Evolutionary conservation across 2,329 filamentous ascomycete genomes (phyloP).

Genomic region (Aspergillus sp.): DNA sequence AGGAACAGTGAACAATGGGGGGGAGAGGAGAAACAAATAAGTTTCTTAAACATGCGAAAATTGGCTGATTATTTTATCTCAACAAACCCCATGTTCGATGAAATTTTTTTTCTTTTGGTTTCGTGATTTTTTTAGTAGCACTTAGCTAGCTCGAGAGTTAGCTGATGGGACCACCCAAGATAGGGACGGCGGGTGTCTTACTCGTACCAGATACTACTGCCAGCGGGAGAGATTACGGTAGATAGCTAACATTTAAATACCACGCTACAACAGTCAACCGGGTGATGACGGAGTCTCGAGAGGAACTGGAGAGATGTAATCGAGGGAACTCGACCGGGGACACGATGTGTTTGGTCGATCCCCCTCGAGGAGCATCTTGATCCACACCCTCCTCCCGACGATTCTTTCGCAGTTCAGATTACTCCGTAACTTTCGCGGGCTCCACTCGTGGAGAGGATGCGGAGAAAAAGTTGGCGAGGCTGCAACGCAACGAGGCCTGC

Average conservation of each 20-base stretch:
- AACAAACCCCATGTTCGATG: background rate
- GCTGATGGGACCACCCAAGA: background rate
- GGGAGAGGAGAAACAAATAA: background rate
- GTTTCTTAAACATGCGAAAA: background rate
- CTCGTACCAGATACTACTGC: background rate
- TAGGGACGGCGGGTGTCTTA: background rate
- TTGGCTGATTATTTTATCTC: background rate
- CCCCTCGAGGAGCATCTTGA: background rate
- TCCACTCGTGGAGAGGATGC: background rate
- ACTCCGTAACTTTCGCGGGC: background rate
- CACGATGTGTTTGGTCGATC: background rate
- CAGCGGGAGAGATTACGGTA: background rate
- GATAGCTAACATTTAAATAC: background rate
- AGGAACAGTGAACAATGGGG: background rate
- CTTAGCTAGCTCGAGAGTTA: background rate
- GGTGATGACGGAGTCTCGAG: background rate
- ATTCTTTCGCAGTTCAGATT: background rate
- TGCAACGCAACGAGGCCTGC: background rate
- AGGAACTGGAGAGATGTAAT: background rate
- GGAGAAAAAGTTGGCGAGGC: background rate
- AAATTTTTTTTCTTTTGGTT: background rate
- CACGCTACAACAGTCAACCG: background rate
- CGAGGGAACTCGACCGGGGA: background rate
- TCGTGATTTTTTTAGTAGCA: background rate
- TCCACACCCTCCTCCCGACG: background rate